These are phyloP conservation scores for Cercophora newfieldiana DNA, from an alignment of 495 filamentous ascomycete genomes.

Conservation along the genomic window DNA sequence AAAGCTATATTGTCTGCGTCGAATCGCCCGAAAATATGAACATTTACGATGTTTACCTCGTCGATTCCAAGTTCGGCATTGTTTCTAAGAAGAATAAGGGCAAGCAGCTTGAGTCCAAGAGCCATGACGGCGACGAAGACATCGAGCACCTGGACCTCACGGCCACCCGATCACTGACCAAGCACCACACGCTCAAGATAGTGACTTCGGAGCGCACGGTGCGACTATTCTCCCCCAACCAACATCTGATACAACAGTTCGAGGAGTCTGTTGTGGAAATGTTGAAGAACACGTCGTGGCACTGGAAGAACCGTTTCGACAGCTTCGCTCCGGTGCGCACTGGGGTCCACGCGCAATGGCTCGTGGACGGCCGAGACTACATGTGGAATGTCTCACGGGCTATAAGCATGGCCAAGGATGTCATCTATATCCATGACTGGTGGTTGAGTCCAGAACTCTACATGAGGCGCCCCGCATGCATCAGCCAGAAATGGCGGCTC, in stretches of 20 bases:
- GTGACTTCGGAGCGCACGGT: constrained; percentile 85
- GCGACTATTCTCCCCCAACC: constrained; percentile 88
- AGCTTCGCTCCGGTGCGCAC: constrained; percentile 91
- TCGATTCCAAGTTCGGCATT: constrained; percentile 80
- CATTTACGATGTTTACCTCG: constrained; percentile 96
- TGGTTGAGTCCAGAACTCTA: constrained; percentile 98
- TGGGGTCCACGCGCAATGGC: constrained; percentile 89
- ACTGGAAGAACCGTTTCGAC: constrained; percentile 78
- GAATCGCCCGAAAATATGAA: constrained; percentile 98
- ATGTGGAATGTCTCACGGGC: constrained; percentile 99
- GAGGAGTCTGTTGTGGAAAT: constrained; percentile 88
- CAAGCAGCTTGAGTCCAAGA: constrained; percentile 62
- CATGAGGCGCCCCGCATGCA: constrained; percentile 89
- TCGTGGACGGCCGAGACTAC: constrained; percentile 95
- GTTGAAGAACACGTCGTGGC: constrained; percentile 77
- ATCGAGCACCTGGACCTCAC: constrained; percentile 42
- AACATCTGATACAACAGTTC: constrained; percentile 86
- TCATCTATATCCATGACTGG: constrained; percentile 99
- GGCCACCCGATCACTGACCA: constrained; percentile 56
- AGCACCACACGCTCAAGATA: constrained; percentile 83
- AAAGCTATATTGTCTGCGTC: constrained; percentile 96
- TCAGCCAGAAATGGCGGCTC: constrained; percentile 97
- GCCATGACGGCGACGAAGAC: constrained; percentile 43
- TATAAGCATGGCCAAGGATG: constrained; percentile 96
- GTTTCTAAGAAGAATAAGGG: constrained; percentile 72